These are phyloP conservation scores for Pyronema omphalodes DNA, from an alignment of 495 filamentous ascomycete genomes.

Conservation along the genomic window DNA sequence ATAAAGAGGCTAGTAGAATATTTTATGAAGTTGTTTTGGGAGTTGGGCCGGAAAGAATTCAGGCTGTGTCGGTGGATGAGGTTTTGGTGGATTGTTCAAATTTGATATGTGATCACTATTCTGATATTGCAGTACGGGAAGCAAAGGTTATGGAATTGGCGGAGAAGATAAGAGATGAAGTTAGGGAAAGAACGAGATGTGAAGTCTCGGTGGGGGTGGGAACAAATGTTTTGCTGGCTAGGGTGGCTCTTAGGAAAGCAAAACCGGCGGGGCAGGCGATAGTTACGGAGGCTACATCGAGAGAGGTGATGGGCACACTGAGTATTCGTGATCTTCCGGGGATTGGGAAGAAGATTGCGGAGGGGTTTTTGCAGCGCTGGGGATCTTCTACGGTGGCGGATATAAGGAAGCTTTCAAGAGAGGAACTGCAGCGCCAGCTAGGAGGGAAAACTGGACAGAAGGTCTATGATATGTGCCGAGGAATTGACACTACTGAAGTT, in stretches of 20 bases:
- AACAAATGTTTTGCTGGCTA: conserved; percentile 73
- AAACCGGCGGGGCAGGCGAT: conserved; percentile 90
- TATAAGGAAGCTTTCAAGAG: conserved; percentile 53
- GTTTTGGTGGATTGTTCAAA: conserved; percentile 30
- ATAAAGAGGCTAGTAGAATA: conserved; percentile 73
- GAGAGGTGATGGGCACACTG: conserved; percentile 56
- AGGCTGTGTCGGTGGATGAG: conserved; percentile 94
- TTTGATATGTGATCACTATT: conserved; percentile 28
- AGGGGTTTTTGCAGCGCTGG: conserved; percentile 64
- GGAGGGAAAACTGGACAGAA: conserved; percentile 88
- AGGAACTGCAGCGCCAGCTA: conserved; percentile 48
- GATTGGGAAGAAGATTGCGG: conserved; percentile 67
- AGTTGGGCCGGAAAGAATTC: conserved; percentile 42
- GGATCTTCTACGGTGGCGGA: conserved; percentile 68
- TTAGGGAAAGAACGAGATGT: conserved; percentile 60
- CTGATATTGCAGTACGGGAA: conserved; percentile 57
- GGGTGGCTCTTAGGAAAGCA: conserved; percentile 73
- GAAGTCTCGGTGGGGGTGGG: conserved; percentile 91
- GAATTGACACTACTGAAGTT: conserved; percentile 72
- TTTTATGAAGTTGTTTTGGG: conserved; percentile 77
- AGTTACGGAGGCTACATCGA: conserved; percentile 57
- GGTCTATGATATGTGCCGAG: conserved; percentile 76
- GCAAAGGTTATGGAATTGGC: conserved; percentile 67
- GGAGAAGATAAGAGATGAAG: conserved; percentile 39
- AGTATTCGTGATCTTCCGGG: conserved; percentile 69